Evolutionary conservation across 371 early-diverging fungal species (phyloP), one percentile per base, ranked within the genome.

Genomic region (Umbelopsis sp.): DNA sequence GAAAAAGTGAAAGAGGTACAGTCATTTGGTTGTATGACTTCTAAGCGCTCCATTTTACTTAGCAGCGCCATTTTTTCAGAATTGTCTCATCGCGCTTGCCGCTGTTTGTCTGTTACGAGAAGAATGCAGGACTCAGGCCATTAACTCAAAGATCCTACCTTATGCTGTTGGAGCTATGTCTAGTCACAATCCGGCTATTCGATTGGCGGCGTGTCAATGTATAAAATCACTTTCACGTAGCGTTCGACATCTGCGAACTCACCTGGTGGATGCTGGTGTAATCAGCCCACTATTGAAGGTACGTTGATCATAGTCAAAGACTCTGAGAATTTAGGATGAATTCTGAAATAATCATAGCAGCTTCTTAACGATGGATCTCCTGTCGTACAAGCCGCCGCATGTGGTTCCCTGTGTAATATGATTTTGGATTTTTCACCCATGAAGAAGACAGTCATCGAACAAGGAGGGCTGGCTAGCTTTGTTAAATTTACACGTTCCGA

Each of bases 341-440:
- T 14, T 24, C 46, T 35, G 20, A 24, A 29, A 48, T 44, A 29
- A 25, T 48, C 22, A 2, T 18, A 44, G 57, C 65, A 89, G 84
- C 76, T 95, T 1, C 74, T 96, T 11, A 75, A 80, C 8, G 95
- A 95, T 76, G 80, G 82, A 32, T 84, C 86, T 25, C 70, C 76
- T 8, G 82, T 86, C 5, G 93, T 95, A 0, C 90, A 91, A 65
- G 87, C 86, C 38, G 87, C 88, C 20, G 95, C 95, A 3, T 89
- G 88, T 41, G 94, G 93, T 3, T 91, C 94, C 0, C 71, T 96
- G 12, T 94, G 96, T 77, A 96, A 96, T 69, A 82, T 96, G 50
- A 93, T 93, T 1, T 77, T 96, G 18, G 94, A 94, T 53, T 94
- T 96, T 67, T 91, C 92, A 11, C 95, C 96, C 0, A 94, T 96